Conservation (phyloP, 257 asterid genomes). For the Gentiana dahurica region DNA sequence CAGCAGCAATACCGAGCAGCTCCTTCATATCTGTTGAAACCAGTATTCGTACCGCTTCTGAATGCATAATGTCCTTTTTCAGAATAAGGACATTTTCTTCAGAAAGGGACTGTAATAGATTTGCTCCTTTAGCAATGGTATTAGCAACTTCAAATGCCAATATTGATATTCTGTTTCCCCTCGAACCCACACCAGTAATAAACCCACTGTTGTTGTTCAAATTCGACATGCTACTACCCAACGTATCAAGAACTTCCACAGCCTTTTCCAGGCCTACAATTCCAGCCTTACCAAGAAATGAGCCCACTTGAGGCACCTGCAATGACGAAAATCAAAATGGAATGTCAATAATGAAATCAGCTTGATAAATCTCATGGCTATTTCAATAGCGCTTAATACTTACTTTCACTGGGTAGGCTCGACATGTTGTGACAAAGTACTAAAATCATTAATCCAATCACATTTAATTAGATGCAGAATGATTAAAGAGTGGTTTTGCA, state of each 20-base stretch:
- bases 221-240: slow-evolving; percentile 98
- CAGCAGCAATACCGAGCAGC: slow-evolving; percentile 84
- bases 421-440: no score
- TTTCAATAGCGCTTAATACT: no score
- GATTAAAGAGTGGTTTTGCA: no score
- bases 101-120: slow-evolving; percentile 75
- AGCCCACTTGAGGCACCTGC: slow-evolving; percentile 66
- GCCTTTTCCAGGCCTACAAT: slow-evolving; percentile 84
- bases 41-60: slow-evolving; percentile 69
- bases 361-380: no score
- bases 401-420: no score
- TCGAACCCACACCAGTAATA: slow-evolving; percentile 50
- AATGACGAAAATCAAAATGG: slow-evolving; percentile 14
- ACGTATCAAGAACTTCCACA: slow-evolving; percentile 88
- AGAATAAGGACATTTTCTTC: slow-evolving; percentile 56
- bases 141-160: slow-evolving; percentile 96
- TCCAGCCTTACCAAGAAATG: slow-evolving; percentile 97
- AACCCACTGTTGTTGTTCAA: slow-evolving; percentile 88
- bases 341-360: no score
- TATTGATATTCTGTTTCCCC: slow-evolving; percentile 68
- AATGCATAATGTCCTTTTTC: slow-evolving; percentile 70
- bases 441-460: no score
- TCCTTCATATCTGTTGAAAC: slow-evolving; percentile 83
- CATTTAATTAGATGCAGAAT: no score
- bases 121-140: slow-evolving; percentile 85